A percentile compares a stretch with the other conserved stretches of the same genome.
Evolutionary conservation across 495 filamentous ascomycete species (phyloP).

Genomic region (Hypomontagnella monticulosa): DNA sequence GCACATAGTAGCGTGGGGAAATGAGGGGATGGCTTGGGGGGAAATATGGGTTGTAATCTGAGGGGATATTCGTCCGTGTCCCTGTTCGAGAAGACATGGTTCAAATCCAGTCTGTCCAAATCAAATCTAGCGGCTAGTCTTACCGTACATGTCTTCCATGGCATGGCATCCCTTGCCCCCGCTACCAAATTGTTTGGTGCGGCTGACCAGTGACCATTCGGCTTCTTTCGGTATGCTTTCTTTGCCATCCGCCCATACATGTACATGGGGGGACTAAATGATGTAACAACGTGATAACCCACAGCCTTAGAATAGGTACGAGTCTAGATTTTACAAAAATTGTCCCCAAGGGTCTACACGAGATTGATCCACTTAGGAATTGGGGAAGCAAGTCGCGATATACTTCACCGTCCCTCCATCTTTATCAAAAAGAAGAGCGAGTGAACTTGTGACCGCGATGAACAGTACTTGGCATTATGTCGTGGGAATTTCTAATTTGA

Average conservation of each 20-base stretch:
- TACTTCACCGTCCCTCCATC: too few species aligned
- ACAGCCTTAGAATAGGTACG: background rate
- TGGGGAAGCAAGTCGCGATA: background rate
- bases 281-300: conserved; percentile 21
- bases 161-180: conserved; percentile 4
- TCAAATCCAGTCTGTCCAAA: conserved; percentile 9
- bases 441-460: too few species aligned
- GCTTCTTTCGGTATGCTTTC: conserved; percentile 27
- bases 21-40: conserved; percentile 17
- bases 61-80: background rate
- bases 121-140: background rate
- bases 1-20: conserved; percentile 28
- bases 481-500: conserved; percentile 1
- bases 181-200: conserved; percentile 4
- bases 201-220: conserved; percentile 32
- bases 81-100: conserved; percentile 11
- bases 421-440: too few species aligned
- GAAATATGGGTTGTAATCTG: too few species aligned
- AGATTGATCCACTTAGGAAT: background rate
- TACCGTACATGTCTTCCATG: background rate
- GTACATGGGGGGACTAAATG: background rate
- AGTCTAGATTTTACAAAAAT: background rate
- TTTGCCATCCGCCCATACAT: background rate
- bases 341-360: background rate
- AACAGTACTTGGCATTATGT: background rate